These are phyloP conservation scores for Phyllosticta paracitricarpa DNA, from an alignment of 2,329 filamentous ascomycete genomes.

Conservation along the genomic window DNA sequence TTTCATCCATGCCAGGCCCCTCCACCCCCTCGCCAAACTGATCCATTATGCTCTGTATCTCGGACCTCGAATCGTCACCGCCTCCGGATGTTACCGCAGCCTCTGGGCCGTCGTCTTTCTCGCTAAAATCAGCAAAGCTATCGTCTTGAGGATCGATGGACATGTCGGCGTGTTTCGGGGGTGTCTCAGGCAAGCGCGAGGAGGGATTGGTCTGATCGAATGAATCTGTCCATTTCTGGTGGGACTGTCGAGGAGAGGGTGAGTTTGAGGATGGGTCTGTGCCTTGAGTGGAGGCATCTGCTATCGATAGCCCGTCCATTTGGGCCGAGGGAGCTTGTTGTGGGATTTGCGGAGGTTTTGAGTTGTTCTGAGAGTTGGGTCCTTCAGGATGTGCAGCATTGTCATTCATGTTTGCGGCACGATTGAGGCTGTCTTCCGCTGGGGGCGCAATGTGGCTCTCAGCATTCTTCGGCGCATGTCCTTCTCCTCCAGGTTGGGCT, in stretches of 20 bases:
- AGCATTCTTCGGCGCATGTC: neutral
- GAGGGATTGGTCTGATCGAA: neutral
- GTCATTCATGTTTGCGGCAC: neutral
- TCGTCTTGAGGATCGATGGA: conserved; percentile 2
- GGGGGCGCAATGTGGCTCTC: neutral
- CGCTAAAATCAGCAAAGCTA: conserved; percentile 16
- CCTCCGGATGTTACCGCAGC: conserved; percentile 41
- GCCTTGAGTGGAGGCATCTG: neutral
- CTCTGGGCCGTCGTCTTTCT: conserved; percentile 18
- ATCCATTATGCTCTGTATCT: conserved; percentile 97
- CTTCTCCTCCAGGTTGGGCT: neutral
- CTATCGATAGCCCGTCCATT: neutral
- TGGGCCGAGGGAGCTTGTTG: neutral
- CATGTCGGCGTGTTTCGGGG: neutral
- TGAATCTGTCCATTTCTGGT: neutral
- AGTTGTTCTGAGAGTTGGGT: neutral
- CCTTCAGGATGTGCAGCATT: neutral
- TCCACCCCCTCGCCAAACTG: conserved; percentile 74
- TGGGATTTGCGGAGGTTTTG: neutral
- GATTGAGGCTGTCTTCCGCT: neutral
- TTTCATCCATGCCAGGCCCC: conserved; percentile 65
- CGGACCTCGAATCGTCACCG: conserved; percentile 54
- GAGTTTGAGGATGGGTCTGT: neutral
- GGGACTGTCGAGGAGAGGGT: neutral
- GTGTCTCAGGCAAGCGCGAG: neutral